These are phyloP conservation scores for Colletotrichum sp. DNA, from an alignment of 2,329 filamentous ascomycete genomes.

Conservation along the genomic window DNA sequence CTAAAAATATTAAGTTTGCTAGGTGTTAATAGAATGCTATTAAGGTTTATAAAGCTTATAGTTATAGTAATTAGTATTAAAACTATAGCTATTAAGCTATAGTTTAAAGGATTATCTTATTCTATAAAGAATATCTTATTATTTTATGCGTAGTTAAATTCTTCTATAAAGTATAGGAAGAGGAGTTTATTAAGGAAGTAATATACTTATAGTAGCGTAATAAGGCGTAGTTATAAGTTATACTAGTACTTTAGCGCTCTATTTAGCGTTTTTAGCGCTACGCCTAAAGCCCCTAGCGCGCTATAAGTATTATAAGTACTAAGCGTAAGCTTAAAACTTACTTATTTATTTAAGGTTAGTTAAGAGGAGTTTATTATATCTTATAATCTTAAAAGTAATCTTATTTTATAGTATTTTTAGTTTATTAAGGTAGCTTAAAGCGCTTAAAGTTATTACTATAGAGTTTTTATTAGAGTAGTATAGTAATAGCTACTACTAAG, in stretches of 20 bases:
- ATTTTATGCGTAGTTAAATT: neutral
- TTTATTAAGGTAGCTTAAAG: no score
- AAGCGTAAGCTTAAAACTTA: no score
- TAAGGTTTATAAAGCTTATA: neutral
- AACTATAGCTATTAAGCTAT: neutral
- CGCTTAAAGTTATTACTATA: neutral
- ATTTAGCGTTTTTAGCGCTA: no score
- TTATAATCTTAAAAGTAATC: no score
- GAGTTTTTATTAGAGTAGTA: neutral
- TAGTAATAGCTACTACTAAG: no score
- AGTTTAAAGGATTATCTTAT: neutral
- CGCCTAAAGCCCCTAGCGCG: no score
- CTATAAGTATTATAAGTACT: no score
- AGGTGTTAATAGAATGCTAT: neutral
- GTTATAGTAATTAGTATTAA: neutral
- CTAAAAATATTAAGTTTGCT: neutral
- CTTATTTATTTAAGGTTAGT: no score
- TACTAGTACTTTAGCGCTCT: no score
- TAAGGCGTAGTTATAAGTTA: no score
- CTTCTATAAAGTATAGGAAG: neutral
- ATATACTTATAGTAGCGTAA: neutral
- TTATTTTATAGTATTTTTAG: no score
- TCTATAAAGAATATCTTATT: neutral
- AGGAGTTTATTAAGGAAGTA: neutral
- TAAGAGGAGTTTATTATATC: no score